These are phyloP conservation scores for Hypomontagnella monticulosa DNA, from an alignment of 495 filamentous ascomycete genomes.

Conservation along the genomic window DNA sequence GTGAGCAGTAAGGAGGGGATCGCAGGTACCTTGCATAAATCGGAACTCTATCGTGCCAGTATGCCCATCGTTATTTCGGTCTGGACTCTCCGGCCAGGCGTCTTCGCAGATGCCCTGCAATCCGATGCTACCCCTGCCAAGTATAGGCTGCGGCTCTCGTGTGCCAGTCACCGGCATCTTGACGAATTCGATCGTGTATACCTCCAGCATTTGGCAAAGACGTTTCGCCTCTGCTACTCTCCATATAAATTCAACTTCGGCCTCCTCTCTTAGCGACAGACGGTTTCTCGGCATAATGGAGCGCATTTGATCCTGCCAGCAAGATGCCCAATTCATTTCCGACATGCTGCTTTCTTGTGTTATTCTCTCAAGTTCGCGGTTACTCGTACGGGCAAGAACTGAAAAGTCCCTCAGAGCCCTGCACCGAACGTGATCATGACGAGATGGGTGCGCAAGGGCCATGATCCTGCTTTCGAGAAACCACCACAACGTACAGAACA, in stretches of 20 bases:
- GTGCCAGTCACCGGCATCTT: too few relatives aligned
- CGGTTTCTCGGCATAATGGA: not conserved
- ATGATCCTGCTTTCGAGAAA: slow-evolving; percentile 13
- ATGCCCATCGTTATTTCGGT: slow-evolving; percentile 19
- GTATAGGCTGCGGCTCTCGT: too few relatives aligned
- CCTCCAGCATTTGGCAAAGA: slow-evolving; percentile 7
- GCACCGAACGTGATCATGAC: not conserved
- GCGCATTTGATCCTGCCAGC: slow-evolving; percentile 3
- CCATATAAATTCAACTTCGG: slow-evolving; percentile 21
- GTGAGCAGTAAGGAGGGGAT: slow-evolving; percentile 15
- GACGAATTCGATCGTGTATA: not conserved
- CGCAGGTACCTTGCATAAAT: slow-evolving; percentile 15
- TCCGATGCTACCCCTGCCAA: slow-evolving; percentile 21
- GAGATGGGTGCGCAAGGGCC: slow-evolving; percentile 15
- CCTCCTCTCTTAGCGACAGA: not conserved
- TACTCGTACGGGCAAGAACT: too few relatives aligned
- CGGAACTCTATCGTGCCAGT: slow-evolving; percentile 33
- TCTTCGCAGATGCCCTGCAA: slow-evolving; percentile 21
- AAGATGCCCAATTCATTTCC: not conserved
- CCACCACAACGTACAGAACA: slow-evolving; percentile 32
- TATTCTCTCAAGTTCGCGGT: too few relatives aligned
- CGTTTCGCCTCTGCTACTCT: not conserved
- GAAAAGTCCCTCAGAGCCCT: slow-evolving; percentile 3
- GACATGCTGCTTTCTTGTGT: not conserved
- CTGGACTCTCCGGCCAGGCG: not conserved